Evolutionary conservation across 2,329 filamentous ascomycete genomes (phyloP), one percentile per base, ranked within the genome.

Genomic region (Aspergillus pseudoviridinutans): DNA sequence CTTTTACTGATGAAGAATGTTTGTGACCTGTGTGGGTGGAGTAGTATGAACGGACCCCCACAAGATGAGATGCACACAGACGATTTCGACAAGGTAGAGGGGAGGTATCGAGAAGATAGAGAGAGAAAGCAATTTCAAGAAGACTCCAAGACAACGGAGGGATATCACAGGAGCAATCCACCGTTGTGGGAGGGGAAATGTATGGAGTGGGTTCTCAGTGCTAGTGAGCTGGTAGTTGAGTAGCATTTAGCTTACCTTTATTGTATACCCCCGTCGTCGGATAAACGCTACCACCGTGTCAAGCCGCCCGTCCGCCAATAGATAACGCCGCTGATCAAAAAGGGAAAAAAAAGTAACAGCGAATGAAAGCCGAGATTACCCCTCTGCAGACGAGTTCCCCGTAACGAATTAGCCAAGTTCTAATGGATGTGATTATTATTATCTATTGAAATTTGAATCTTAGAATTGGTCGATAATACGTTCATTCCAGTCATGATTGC

Each of bases 401-500:
- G 22, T 46, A 46, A 46, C 42, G 42, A 24, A 20, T 46, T 51
- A 46, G 27, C 51, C 22, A 12, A 12, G 35, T 24, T n/a, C 35
- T 29, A 57, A 55, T 41, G 22, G 27, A 35, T 29, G 22, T 47
- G 29, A 53, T 49, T n/a, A 51, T 49, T n/a, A 51, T 49, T 28
- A 41, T 38, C 28, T 29, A 3, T 29, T 14, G 25, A 27, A 25
- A 46, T 41, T 56, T 27, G 29, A 52, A 49, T 35, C 42, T 41
- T 52, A 38, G 28, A 8, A 47, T 41, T n/a, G 24, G 25, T 50
- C 32, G 17, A 44, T 14, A 2, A 24, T 51, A n/a, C 4, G 20
- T 20, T 27, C 38, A 8, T 28, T 22, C 41, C 12, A 50, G 74
- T 58, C 53, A 86, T 87, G 80, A 87, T 90, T 65, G 83, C 87